These are phyloP conservation scores for Termitomyces sp. DNA, from an alignment of 768 basidiomycete genomes.

Conservation along the genomic window DNA sequence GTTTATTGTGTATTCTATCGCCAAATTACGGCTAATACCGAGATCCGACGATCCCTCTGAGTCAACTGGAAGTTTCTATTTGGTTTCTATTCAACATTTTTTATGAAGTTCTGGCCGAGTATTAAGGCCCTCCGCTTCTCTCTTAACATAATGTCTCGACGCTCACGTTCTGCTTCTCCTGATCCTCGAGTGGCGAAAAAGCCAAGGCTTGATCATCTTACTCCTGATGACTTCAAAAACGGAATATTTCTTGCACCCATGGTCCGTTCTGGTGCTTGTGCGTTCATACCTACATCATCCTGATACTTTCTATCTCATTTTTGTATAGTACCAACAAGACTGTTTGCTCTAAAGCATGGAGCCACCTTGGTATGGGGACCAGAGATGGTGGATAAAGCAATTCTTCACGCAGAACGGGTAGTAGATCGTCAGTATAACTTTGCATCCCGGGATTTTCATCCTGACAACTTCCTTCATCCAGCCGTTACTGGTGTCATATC, in stretches of 20 bases:
- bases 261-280: slow-evolving; percentile 91
- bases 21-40: neutral
- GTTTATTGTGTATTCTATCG: neutral
- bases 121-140: neutral
- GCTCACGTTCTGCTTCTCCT: slow-evolving; percentile 48
- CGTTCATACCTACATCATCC: slow-evolving; percentile 28
- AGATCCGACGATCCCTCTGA: neutral
- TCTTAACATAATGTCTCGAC: slow-evolving; percentile 46
- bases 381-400: slow-evolving; percentile 95
- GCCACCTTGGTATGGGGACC: slow-evolving; percentile 96
- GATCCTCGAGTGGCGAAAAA: slow-evolving; percentile 53
- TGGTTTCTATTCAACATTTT: neutral
- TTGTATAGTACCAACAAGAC: slow-evolving; percentile 73
- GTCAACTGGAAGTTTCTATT: no score
- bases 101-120: slow-evolving; percentile 17
- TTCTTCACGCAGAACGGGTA: slow-evolving; percentile 76
- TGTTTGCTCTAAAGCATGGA: slow-evolving; percentile 89
- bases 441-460: slow-evolving; percentile 10
- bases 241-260: slow-evolving; percentile 97
- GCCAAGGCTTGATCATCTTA: slow-evolving; percentile 56
- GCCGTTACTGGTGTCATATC: slow-evolving; percentile 85
- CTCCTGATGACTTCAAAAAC: slow-evolving; percentile 76
- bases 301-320: slow-evolving; percentile 14
- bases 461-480: slow-evolving; percentile 26
- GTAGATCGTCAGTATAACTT: slow-evolving; percentile 71